A percentile compares a stretch with the other conserved stretches of the same genome.
These are phyloP conservation scores for Pseudocercospora eumusae DNA, from an alignment of 2,329 filamentous ascomycete species.

Conservation along the genomic window DNA sequence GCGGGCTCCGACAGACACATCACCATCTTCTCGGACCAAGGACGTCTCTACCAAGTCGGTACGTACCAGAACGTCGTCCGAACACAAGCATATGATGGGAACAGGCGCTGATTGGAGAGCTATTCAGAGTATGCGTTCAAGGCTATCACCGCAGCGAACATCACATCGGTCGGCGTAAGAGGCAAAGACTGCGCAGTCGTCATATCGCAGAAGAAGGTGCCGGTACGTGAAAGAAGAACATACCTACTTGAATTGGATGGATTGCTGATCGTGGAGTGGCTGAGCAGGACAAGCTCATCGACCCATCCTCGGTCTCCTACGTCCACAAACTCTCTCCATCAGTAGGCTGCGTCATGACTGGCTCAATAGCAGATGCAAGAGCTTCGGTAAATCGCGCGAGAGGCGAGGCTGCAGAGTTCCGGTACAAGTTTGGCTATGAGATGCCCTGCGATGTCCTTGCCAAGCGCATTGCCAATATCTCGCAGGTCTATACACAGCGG, in stretches of 20 bases:
- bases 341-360: conserved; percentile 97
- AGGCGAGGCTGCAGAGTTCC: conserved; percentile 94
- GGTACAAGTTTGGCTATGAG: conserved; percentile 98
- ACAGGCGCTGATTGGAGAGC: conserved; percentile 28
- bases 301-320: conserved; percentile 93
- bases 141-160: conserved; percentile 98
- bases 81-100: conserved; percentile 1
- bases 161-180: conserved; percentile 93
- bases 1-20: conserved; percentile 98
- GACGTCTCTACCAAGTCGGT: conserved; percentile 99
- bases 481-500: conserved; percentile 97
- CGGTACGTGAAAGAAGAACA: conserved; percentile 62
- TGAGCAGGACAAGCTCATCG: conserved; percentile 95
- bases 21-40: conserved; percentile 99
- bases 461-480: conserved; percentile 97
- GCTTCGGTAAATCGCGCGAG: conserved; percentile 90
- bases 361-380: conserved; percentile 94
- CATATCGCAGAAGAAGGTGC: conserved; percentile 98
- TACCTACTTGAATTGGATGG: neutral
- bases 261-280: conserved; percentile 24
- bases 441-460: conserved; percentile 98
- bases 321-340: conserved; percentile 96
- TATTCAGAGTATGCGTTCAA: conserved; percentile 98
- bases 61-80: conserved; percentile 47
- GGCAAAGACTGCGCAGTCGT: conserved; percentile 98